Evolutionary conservation across 2,329 filamentous ascomycete species (phyloP).

Genomic region (Diaporthe longicolla): DNA sequence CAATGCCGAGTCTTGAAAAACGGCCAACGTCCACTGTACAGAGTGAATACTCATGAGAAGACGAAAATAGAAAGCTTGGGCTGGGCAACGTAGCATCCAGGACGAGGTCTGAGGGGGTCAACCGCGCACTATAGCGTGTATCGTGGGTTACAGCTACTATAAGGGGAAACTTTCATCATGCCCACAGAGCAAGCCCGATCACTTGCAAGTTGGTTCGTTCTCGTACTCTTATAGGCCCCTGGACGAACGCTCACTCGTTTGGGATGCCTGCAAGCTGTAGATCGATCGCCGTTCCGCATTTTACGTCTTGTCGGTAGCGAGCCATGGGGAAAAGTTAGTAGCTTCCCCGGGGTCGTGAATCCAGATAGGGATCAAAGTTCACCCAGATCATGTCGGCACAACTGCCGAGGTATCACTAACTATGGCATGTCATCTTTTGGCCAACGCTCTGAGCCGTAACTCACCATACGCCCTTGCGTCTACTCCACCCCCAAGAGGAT

Average conservation of each 20-base stretch:
- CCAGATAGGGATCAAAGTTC: conserved; percentile 8
- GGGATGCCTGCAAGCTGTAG: conserved; percentile 12
- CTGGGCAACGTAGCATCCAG: background rate
- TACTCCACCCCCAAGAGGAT: background rate
- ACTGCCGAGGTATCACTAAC: conserved; percentile 19
- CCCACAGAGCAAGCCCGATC: background rate
- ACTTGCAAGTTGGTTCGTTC: background rate
- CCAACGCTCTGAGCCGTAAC: background rate
- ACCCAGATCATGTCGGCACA: conserved; percentile 13
- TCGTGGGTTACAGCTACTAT: background rate
- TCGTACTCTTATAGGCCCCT: background rate
- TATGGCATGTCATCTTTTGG: conserved; percentile 7
- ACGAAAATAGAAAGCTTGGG: background rate
- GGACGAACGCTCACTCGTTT: background rate
- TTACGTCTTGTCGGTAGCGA: background rate
- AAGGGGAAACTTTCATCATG: background rate
- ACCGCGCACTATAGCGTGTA: too few relatives aligned
- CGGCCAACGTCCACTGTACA: background rate
- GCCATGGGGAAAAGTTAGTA: background rate
- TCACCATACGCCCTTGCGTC: background rate
- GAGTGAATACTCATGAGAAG: background rate
- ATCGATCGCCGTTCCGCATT: background rate
- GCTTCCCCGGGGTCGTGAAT: background rate
- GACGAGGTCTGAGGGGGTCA: background rate
- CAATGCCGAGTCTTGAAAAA: background rate